A percentile compares a stretch with the other conserved stretches of the same genome.
These are phyloP conservation scores for Exobasidium cylindrosporum DNA, from an alignment of 1,284 basidiomycete genomes.

Conservation along the genomic window DNA sequence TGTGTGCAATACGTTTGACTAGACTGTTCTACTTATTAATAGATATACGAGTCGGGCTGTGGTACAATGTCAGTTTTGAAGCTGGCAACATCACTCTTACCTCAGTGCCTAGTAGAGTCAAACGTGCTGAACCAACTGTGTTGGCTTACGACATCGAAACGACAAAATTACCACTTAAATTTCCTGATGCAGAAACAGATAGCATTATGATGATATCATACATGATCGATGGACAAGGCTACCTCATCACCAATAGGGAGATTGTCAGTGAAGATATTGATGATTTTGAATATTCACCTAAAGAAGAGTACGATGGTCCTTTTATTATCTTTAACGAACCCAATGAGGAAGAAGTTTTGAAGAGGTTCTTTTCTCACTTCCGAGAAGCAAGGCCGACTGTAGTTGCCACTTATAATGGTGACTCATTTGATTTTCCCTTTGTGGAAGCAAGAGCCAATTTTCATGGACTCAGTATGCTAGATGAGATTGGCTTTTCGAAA, in stretches of 20 bases:
- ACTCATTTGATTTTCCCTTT: conserved; percentile 99
- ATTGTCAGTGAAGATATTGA: conserved; percentile 97
- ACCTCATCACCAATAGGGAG: conserved; percentile 94
- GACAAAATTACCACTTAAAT: conserved; percentile 96
- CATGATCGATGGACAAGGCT: conserved; percentile 92
- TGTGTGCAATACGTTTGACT: not conserved
- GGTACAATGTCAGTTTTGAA: conserved; percentile 81
- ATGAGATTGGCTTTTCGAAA: conserved; percentile 86
- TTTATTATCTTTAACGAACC: conserved; percentile 94
- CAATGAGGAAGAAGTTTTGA: conserved; percentile 76
- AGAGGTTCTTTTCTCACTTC: conserved; percentile 88
- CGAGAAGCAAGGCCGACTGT: conserved; percentile 90
- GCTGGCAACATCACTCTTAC: conserved; percentile 76
- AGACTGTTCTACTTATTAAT: conserved; percentile 7
- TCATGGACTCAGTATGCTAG: conserved; percentile 94
- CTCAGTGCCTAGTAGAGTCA: conserved; percentile 77
- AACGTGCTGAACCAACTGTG: conserved; percentile 97
- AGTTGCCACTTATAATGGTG: conserved; percentile 98
- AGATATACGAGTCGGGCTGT: conserved; percentile 93
- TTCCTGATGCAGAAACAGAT: conserved; percentile 91
- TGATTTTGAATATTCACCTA: conserved; percentile 98
- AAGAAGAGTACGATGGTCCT: conserved; percentile 94
- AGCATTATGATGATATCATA: conserved; percentile 99
- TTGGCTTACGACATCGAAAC: conserved; percentile 99
- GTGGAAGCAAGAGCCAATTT: conserved; percentile 80